phyloP scores from a whole-genome alignment of 2,329 filamentous ascomycete genomes.

The Microdochium bolleyi region DNA sequence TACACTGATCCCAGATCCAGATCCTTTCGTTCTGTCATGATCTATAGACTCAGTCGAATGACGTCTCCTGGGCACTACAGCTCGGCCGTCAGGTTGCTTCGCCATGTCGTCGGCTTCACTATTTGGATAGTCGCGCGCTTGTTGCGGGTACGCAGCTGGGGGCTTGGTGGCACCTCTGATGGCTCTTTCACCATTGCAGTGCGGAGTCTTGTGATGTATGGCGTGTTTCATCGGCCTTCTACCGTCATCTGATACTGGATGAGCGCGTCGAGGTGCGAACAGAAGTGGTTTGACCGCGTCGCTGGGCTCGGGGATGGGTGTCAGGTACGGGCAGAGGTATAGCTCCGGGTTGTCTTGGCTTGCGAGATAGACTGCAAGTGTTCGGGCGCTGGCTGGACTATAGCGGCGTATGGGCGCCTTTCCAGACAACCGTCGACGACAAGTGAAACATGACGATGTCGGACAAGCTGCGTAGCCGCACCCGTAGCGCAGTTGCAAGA shows the following conservation, averaged over 20 bases:
- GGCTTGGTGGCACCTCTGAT: not conserved
- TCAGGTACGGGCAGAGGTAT: conserved; percentile 54
- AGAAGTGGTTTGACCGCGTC: conserved; percentile 38
- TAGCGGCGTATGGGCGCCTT: conserved; percentile 68
- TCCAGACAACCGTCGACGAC: conserved; percentile 57
- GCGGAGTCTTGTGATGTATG: not conserved
- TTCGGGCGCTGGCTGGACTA: conserved; percentile 73
- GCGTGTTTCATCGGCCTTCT: not conserved
- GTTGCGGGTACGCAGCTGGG: not conserved
- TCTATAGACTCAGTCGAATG: not conserved
- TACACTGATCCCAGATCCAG: conserved; percentile 22
- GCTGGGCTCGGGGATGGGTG: conserved; percentile 31
- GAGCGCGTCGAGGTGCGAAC: conserved; percentile 4
- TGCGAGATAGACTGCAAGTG: conserved; percentile 71
- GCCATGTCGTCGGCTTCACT: not conserved
- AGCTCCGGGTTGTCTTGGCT: conserved; percentile 69
- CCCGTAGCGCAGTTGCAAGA: conserved; percentile 74
- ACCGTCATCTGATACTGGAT: not conserved
- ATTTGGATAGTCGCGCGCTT: not conserved
- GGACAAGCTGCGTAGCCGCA: conserved; percentile 63
- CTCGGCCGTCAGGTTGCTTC: not conserved
- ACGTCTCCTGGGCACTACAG: not conserved
- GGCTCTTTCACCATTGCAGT: not conserved
- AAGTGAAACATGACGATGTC: conserved; percentile 75
- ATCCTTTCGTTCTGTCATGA: not conserved